Percentiles rank a stretch among this genome's conserved stretches.
These are phyloP conservation scores for Collybia nuda DNA, from an alignment of 768 basidiomycete species.

Conservation along the genomic window DNA sequence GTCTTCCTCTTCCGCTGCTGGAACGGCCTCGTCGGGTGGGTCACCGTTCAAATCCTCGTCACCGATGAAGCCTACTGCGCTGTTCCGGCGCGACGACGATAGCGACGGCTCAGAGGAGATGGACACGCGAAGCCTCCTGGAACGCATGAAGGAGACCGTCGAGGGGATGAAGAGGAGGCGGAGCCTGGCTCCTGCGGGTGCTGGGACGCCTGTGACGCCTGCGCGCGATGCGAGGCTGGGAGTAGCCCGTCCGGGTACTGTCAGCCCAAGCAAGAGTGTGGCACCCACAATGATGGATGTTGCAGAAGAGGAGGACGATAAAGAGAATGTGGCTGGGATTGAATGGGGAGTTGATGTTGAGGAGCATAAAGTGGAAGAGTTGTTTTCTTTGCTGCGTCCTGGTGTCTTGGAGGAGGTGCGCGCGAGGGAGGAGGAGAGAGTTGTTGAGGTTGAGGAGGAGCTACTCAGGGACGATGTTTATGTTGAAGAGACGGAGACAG, in stretches of 20 bases:
- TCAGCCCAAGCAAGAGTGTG: slow-evolving; percentile 9
- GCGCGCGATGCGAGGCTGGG: slow-evolving; percentile 2
- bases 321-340: slow-evolving; percentile 1
- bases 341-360: neutral
- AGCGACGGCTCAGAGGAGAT: slow-evolving; percentile 31
- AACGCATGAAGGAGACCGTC: slow-evolving; percentile 49
- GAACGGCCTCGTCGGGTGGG: neutral
- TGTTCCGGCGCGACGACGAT: slow-evolving; percentile 13
- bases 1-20: slow-evolving; percentile 2
- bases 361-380: neutral
- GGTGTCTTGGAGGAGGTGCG: slow-evolving; percentile 14
- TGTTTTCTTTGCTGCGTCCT: slow-evolving; percentile 20
- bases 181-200: slow-evolving; percentile 26
- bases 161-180: slow-evolving; percentile 46
- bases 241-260: neutral
- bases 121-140: slow-evolving; percentile 42
- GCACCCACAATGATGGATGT: slow-evolving; percentile 13
- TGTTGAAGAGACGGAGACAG: neutral
- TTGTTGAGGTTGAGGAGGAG: slow-evolving; percentile 1
- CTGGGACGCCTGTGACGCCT: neutral
- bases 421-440: slow-evolving; percentile 3
- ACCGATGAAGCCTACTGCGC: slow-evolving; percentile 11
- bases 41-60: slow-evolving; percentile 12
- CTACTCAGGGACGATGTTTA: neutral
- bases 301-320: slow-evolving; percentile 19